A percentile compares a stretch with the other conserved stretches of the same genome.
Conservation (phyloP, 192 early-diverging fungal genomes). For the Dispira parvispora region DNA sequence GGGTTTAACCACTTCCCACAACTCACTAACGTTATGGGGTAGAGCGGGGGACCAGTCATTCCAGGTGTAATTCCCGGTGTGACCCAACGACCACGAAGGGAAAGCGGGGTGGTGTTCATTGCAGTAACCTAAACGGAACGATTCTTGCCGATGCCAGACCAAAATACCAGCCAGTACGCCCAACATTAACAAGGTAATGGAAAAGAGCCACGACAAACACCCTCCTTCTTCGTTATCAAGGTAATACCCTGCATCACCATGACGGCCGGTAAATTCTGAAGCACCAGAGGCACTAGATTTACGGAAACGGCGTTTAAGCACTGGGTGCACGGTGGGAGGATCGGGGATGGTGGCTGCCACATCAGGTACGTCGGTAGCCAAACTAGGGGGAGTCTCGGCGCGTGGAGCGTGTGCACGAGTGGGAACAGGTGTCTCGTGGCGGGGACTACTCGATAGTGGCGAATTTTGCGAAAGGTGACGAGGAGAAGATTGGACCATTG, state of each 20-base stretch:
- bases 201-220: neutral
- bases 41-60: neutral
- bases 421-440: too few relatives aligned
- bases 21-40: neutral
- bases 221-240: neutral
- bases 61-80: neutral
- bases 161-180: neutral
- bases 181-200: neutral
- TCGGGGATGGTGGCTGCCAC: conserved; percentile 2
- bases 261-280: neutral
- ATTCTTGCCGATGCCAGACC: conserved; percentile 8
- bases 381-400: neutral
- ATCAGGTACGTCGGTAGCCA: neutral
- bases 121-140: conserved; percentile 8
- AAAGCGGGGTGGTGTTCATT: neutral
- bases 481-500: too few relatives aligned
- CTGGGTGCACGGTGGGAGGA: neutral
- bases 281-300: neutral
- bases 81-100: neutral
- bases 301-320: neutral
- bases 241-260: neutral
- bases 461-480: too few relatives aligned
- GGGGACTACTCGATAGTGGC: too few relatives aligned
- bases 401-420: neutral
- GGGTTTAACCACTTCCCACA: neutral